Base-by-base conservation (phyloP, 2,329 filamentous ascomycete genomes). In the Stenocarpella maydis region DNA sequence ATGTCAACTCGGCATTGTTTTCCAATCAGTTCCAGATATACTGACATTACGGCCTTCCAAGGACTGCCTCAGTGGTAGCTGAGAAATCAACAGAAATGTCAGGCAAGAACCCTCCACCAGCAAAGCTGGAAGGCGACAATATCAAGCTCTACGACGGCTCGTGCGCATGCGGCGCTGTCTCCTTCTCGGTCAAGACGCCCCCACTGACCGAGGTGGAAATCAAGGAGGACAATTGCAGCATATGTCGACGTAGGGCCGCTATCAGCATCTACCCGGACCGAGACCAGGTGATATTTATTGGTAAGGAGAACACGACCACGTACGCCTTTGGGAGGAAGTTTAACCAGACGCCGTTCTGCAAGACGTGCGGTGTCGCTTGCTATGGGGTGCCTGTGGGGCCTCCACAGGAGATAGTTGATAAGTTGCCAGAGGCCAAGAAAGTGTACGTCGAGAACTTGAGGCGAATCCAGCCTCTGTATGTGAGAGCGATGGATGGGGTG, bases 171-270 rank as follows among this genome's bases (percentile, higher is more conserved):
- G 74, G 76, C 2, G 67, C 66, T 0, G 73, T 78, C 0, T 67
- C 69, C 39, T 69, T 74, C 26, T 67, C 74, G 2, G 65, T 77
- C 2, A 60, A 71, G 6, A 71, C 65, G 8, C 39, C 67, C 1
- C 67, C 73, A 3, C 63, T 71, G 77, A 69, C 80, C 74, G 24
- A 80, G 76, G 58, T 84, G 78, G 71, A 84, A 79, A 47, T 84
- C 78, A 73, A 81, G 77, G 68, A 83, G 78, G 72, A 81, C 77
- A 73, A 82, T 80, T 74, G 79, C 65, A 78, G 78, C 65, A 75
- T 72, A 26, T 79, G 77, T 68, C 68, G 75, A 34, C 71, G 78
- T 15, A 78, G 78, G 73, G 78, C 75, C 1, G 75, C 74, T 17
- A 70, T 78, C 10, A 76, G 75, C 4, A 72, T 77, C 2, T 78